Percentiles rank a stretch among this genome's conserved stretches.
Evolutionary conservation across 768 basidiomycete species (phyloP).

Genomic region (Phaeolepiota aurea): DNA sequence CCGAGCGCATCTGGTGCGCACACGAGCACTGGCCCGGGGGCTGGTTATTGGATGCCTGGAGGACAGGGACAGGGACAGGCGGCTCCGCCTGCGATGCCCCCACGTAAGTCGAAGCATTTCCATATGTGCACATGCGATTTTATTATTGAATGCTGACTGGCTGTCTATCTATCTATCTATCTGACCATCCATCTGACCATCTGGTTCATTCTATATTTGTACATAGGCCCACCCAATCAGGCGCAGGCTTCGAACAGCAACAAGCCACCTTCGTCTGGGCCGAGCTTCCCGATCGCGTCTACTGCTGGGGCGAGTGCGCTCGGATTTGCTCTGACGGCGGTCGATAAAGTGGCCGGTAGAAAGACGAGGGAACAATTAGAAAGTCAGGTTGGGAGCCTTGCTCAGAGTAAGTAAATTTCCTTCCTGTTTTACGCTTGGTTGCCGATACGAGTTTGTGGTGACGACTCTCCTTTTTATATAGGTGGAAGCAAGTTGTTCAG

Average conservation of each 20-base stretch:
- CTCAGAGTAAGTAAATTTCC: constrained; percentile 38
- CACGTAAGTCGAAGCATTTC: constrained; percentile 18
- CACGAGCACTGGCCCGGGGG: constrained; percentile 5
- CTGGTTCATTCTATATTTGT: constrained; percentile 13
- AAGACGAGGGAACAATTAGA: constrained; percentile 43
- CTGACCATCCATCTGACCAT: too few species aligned
- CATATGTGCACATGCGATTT: too few species aligned
- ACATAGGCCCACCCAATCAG: constrained; percentile 15
- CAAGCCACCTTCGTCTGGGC: constrained; percentile 13
- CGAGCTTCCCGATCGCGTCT: constrained; percentile 19
- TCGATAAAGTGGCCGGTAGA: constrained; percentile 50
- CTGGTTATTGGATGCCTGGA: constrained; percentile 12
- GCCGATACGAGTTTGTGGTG: constrained; percentile 1
- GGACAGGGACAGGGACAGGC: constrained; percentile 11
- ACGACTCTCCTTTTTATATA: constrained; percentile 12
- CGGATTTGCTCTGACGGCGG: constrained; percentile 35
- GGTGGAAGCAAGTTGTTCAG: constrained; percentile 37
- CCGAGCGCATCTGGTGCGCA: too few species aligned
- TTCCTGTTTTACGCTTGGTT: constrained; percentile 3
- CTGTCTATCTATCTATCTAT: too few species aligned
- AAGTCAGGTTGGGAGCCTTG: constrained; percentile 31
- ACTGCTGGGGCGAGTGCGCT: constrained; percentile 19
- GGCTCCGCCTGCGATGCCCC: constrained; percentile 21
- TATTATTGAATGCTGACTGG: too few species aligned
- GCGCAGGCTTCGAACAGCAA: constrained; percentile 17